These are phyloP conservation scores for Mucor ambiguus DNA, from an alignment of 371 early-diverging fungal genomes.

Conservation along the genomic window DNA sequence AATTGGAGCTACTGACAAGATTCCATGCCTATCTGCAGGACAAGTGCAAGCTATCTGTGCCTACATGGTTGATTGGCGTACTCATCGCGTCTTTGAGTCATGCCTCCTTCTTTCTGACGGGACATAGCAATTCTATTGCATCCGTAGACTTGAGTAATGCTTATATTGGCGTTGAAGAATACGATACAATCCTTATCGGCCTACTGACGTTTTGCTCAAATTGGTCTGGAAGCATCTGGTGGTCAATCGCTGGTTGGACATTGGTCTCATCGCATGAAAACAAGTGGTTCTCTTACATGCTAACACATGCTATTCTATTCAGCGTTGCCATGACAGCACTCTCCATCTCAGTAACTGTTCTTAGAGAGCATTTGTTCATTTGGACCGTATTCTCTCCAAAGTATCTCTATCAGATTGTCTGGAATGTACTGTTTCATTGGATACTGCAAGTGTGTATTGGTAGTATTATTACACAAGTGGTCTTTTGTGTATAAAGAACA, in stretches of 20 bases:
- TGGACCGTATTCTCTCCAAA: constrained; percentile 90
- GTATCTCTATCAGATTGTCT: constrained; percentile 76
- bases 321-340: constrained; percentile 53
- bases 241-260: constrained; percentile 54
- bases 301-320: constrained; percentile 53
- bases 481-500: constrained; percentile 1
- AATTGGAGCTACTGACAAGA: constrained; percentile 39
- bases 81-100: constrained; percentile 41
- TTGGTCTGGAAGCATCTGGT: constrained; percentile 78
- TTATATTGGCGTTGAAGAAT: constrained; percentile 74
- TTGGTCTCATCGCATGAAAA: constrained; percentile 22
- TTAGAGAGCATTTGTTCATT: constrained; percentile 78
- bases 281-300: constrained; percentile 41
- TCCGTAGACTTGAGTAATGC: constrained; percentile 80
- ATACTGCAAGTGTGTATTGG: constrained; percentile 33
- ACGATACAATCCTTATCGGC: constrained; percentile 65
- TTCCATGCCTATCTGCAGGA: constrained; percentile 34
- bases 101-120: constrained; percentile 69
- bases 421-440: constrained; percentile 62
- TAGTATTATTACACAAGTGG: constrained; percentile 4
- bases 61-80: constrained; percentile 28
- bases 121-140: constrained; percentile 80
- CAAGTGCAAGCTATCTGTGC: constrained; percentile 9
- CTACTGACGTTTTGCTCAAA: constrained; percentile 68
- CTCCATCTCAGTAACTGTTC: constrained; percentile 64